Percentiles rank a stretch among this genome's conserved stretches.
phyloP scores from a whole-genome alignment of 345 rosid genomes.

The Populus pruinosa region DNA sequence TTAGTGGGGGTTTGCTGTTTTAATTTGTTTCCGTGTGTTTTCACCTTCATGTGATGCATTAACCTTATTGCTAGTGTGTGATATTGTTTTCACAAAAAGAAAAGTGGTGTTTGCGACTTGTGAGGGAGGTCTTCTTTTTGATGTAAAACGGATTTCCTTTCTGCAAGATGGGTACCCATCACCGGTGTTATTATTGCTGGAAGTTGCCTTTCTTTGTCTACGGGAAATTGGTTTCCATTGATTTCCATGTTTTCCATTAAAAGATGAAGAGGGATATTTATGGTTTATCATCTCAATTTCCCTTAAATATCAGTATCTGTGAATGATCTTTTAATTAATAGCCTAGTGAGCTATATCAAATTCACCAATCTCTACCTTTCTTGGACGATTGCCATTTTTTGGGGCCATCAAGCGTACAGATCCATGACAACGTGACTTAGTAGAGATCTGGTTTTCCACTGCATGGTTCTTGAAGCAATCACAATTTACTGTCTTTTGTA shows the following conservation, averaged over 20 bases:
- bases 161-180: slow-evolving; percentile 24
- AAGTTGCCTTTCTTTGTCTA: slow-evolving; percentile 2
- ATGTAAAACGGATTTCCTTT: slow-evolving; percentile 23
- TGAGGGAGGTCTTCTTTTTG: slow-evolving; percentile 14
- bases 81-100: slow-evolving; percentile 6
- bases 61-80: not conserved
- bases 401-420: not conserved
- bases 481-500: not conserved
- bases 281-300: slow-evolving; percentile 4
- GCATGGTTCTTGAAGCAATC: too few relatives aligned
- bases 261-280: slow-evolving; percentile 5
- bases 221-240: slow-evolving; percentile 2
- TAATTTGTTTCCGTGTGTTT: slow-evolving; percentile 8
- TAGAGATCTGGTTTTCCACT: not conserved
- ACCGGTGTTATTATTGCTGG: slow-evolving; percentile 27
- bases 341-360: not conserved
- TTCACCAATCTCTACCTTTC: not conserved
- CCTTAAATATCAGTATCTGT: not conserved
- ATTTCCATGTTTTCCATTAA: not conserved
- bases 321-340: not conserved
- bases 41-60: slow-evolving; percentile 24
- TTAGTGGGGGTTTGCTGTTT: not conserved
- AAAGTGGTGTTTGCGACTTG: slow-evolving; percentile 5
- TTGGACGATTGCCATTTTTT: not conserved
- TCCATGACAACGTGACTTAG: not conserved